A percentile compares a stretch with the other conserved stretches of the same genome.
These are phyloP conservation scores for Aspergillus udagawae DNA, from an alignment of 2,329 filamentous ascomycete species.

Conservation along the genomic window DNA sequence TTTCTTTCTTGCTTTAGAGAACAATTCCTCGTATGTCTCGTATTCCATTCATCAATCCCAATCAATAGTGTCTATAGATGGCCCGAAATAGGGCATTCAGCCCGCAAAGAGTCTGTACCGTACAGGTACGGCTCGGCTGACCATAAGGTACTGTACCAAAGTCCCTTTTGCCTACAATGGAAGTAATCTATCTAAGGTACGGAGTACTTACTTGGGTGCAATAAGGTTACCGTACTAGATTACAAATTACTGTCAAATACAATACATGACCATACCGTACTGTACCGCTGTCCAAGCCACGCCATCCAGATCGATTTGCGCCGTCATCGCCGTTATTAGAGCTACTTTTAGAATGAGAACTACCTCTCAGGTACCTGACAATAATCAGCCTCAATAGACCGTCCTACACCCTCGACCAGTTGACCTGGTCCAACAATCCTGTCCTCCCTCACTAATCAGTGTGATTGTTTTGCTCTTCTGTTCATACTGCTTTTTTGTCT, in stretches of 20 bases:
- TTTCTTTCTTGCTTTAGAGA: not conserved
- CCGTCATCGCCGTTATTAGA: not conserved
- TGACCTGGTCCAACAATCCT: not conserved
- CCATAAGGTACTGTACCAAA: not conserved
- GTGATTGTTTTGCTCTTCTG: not conserved
- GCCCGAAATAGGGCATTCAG: conserved; percentile 8
- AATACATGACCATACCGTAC: not conserved
- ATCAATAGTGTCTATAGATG: conserved; percentile 10
- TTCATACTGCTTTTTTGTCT: not conserved
- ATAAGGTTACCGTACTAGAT: not conserved
- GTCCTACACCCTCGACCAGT: not conserved
- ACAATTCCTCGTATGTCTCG: not conserved
- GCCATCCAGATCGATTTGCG: not conserved
- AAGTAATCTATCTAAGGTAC: no score
- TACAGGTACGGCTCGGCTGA: not conserved
- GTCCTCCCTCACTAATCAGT: not conserved
- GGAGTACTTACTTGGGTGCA: not conserved
- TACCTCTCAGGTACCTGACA: no score
- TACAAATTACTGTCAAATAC: not conserved
- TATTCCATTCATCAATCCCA: not conserved
- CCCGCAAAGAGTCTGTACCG: not conserved
- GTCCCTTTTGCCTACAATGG: not conserved
- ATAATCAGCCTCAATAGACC: not conserved
- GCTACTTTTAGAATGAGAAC: not conserved
- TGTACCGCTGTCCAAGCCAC: not conserved